These are phyloP conservation scores for Corymbia maculata DNA, from an alignment of 345 rosid genomes.

Conservation along the genomic window DNA sequence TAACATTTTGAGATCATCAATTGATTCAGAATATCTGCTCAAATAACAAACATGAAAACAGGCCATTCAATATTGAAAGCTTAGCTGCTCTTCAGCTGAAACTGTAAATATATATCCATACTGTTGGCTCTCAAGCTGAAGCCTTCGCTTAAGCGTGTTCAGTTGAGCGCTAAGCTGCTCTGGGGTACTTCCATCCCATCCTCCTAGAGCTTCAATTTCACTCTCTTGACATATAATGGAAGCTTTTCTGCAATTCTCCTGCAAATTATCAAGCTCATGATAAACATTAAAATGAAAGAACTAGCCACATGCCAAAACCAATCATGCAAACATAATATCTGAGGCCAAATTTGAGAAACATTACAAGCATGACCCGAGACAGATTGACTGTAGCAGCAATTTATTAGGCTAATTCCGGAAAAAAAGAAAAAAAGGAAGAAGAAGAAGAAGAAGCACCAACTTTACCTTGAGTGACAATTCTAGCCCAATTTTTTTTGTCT, in stretches of 20 bases:
- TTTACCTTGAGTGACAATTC: too few species aligned
- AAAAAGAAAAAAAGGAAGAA: too few species aligned
- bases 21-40: constrained; percentile 80
- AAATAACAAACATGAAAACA: background rate
- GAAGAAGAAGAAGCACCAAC: too few species aligned
- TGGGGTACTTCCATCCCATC: constrained; percentile 64
- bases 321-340: background rate
- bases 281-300: background rate
- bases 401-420: background rate
- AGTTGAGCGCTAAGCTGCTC: constrained; percentile 81
- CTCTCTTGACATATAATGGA: constrained; percentile 87
- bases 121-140: constrained; percentile 68
- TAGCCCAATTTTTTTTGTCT: too few species aligned
- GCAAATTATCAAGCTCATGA: constrained; percentile 2
- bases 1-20: constrained; percentile 69
- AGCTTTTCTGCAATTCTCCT: constrained; percentile 83
- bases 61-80: background rate
- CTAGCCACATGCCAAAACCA: background rate
- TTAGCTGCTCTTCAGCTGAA: background rate
- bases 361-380: background rate
- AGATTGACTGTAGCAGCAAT: background rate
- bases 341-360: background rate
- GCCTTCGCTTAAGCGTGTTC: constrained; percentile 55
- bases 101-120: constrained; percentile 17
- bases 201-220: constrained; percentile 77